Percentiles rank a stretch among this genome's conserved stretches.
Evolutionary conservation across 2,329 filamentous ascomycete species (phyloP).

Genomic region (Diaporthe batatas): DNA sequence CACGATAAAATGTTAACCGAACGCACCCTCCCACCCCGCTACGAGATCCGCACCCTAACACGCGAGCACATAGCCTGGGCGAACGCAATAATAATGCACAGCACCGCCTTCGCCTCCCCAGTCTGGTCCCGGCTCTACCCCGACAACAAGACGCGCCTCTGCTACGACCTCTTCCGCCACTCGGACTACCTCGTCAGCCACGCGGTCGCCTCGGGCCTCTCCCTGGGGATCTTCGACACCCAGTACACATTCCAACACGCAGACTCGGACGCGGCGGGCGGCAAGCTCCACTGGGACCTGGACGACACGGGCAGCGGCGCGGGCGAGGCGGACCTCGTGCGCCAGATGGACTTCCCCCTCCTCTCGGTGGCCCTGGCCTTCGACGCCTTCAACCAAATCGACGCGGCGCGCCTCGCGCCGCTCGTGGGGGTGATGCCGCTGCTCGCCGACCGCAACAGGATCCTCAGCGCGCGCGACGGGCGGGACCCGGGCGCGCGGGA

Average conservation of each 20-base stretch:
- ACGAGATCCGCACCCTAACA: slow-evolving; percentile 47
- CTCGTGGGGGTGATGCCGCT: slow-evolving; percentile 1
- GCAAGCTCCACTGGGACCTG: slow-evolving; percentile 48
- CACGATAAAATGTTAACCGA: background rate
- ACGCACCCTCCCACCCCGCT: slow-evolving; percentile 43
- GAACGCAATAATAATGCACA: slow-evolving; percentile 46
- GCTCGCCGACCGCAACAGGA: background rate
- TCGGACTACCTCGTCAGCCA: slow-evolving; percentile 41
- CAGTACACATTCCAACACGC: slow-evolving; percentile 45
- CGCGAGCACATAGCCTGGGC: slow-evolving; percentile 46
- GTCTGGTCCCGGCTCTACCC: slow-evolving; percentile 45
- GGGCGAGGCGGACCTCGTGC: slow-evolving; percentile 43
- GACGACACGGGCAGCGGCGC: slow-evolving; percentile 24
- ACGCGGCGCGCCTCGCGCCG: slow-evolving; percentile 36
- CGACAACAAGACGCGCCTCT: slow-evolving; percentile 36
- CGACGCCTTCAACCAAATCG: slow-evolving; percentile 44
- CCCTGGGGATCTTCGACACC: slow-evolving; percentile 46
- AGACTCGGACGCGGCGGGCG: slow-evolving; percentile 44
- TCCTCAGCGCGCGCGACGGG: slow-evolving; percentile 41
- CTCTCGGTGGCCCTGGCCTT: slow-evolving; percentile 49
- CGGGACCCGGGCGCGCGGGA: slow-evolving; percentile 47
- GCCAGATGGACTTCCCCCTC: slow-evolving; percentile 51
- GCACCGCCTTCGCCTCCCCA: slow-evolving; percentile 46
- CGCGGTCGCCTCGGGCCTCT: slow-evolving; percentile 43
- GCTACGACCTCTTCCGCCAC: slow-evolving; percentile 39